Percentiles rank a stretch among this genome's conserved stretches.
phyloP scores from a whole-genome alignment of 2,329 filamentous ascomycete genomes.

The Lachnellula subtilissima region DNA sequence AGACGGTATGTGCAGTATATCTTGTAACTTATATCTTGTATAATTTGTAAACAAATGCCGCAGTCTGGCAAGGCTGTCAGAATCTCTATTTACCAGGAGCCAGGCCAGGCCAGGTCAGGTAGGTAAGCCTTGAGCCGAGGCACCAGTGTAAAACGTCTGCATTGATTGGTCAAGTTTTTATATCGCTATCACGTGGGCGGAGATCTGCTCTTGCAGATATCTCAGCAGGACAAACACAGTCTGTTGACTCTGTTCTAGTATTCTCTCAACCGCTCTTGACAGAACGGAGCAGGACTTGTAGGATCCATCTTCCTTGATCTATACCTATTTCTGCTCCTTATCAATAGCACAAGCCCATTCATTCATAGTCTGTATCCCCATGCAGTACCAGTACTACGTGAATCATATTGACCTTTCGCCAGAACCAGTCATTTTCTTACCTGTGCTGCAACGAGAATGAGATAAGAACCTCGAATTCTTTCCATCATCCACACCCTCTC shows the following conservation, averaged over 20 bases:
- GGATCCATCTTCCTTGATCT: too few species aligned
- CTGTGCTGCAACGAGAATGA: slow-evolving; percentile 4
- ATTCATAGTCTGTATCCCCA: not conserved
- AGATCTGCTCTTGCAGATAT: not conserved
- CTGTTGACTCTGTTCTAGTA: not conserved
- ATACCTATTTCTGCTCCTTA: not conserved
- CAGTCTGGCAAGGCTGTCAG: too few species aligned
- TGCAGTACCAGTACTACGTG: not conserved
- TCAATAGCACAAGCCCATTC: too few species aligned
- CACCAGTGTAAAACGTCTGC: not conserved
- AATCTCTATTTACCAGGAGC: too few species aligned
- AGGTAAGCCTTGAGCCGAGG: too few species aligned
- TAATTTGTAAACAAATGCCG: too few species aligned
- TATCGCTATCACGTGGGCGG: not conserved
- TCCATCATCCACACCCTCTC: not conserved
- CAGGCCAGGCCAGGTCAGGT: too few species aligned
- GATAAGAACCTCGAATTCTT: slow-evolving; percentile 9
- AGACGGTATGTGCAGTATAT: too few species aligned
- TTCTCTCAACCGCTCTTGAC: not conserved
- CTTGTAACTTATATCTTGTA: too few species aligned
- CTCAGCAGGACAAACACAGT: not conserved
- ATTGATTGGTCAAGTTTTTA: not conserved
- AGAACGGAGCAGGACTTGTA: too few species aligned
- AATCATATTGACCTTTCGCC: not conserved
- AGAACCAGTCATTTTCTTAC: not conserved